These are phyloP conservation scores for Populus pruinosa DNA, from an alignment of 345 rosid genomes.

Conservation along the genomic window DNA sequence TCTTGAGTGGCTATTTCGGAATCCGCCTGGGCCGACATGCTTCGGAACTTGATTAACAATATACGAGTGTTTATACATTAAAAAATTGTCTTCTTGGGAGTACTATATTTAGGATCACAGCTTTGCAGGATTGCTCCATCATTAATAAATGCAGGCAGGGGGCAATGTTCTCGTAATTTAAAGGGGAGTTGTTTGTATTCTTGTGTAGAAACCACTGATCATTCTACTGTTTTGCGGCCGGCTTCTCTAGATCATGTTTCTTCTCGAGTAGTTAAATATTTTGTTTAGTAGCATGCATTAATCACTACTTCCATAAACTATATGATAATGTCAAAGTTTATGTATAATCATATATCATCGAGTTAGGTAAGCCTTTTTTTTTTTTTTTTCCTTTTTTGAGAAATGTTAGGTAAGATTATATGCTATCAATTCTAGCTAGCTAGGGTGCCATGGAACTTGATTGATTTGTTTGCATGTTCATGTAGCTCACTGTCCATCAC, in stretches of 20 bases:
- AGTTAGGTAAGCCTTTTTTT: not conserved
- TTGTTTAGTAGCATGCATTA: not conserved
- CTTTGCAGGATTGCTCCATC: constrained; percentile 3
- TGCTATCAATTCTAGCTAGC: not conserved
- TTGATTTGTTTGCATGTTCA: no score
- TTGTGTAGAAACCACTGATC: not conserved
- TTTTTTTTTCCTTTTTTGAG: not conserved
- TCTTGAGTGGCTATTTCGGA: constrained; percentile 11
- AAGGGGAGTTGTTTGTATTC: not conserved
- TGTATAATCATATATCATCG: no score
- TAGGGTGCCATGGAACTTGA: not conserved
- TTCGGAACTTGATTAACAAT: constrained; percentile 17
- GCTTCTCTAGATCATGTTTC: not conserved
- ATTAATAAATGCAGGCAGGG: constrained; percentile 2
- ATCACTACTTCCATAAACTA: not conserved
- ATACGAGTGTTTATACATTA: not conserved
- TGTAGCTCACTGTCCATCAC: no score
- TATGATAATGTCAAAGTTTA: not conserved
- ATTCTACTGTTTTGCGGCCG: not conserved
- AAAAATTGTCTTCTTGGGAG: constrained; percentile 10
- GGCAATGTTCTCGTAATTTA: not conserved
- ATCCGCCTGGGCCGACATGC: constrained; percentile 30
- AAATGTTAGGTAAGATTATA: not conserved
- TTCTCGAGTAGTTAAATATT: not conserved
- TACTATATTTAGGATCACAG: constrained; percentile 7